phyloP scores from a whole-genome alignment of 805 yeast genomes.

The Lachancea nothofagi region DNA sequence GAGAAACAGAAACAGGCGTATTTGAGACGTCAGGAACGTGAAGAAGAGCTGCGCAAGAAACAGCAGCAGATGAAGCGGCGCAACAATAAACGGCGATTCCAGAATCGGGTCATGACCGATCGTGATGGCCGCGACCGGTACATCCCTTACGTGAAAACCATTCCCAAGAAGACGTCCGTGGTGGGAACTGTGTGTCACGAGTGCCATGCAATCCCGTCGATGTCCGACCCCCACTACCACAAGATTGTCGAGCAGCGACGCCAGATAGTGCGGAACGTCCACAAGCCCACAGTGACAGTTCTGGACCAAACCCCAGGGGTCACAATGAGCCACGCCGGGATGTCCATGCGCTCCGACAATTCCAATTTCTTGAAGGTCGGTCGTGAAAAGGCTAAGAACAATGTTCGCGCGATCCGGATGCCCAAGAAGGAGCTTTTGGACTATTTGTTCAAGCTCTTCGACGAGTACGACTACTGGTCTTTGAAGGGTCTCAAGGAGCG shows the following conservation, averaged over 20 bases:
- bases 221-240: conserved; percentile 62
- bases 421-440: conserved; percentile 89
- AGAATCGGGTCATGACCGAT: conserved; percentile 35
- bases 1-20: conserved; percentile 35
- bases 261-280: conserved; percentile 42
- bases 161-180: conserved; percentile 80
- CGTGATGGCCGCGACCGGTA: conserved; percentile 42
- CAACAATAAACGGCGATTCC: conserved; percentile 32
- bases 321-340: conserved; percentile 79
- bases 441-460: conserved; percentile 79
- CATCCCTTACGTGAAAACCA: conserved; percentile 80
- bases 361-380: conserved; percentile 58
- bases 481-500: conserved; percentile 90
- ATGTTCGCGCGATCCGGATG: conserved; percentile 79
- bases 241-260: conserved; percentile 56
- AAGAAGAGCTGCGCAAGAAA: conserved; percentile 33
- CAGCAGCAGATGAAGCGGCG: conserved; percentile 37
- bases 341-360: conserved; percentile 67
- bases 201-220: conserved; percentile 79
- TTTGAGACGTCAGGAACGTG: conserved; percentile 31
- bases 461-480: conserved; percentile 95
- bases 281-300: conserved; percentile 59
- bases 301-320: conserved; percentile 82
- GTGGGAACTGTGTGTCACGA: conserved; percentile 89
- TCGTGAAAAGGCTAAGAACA: conserved; percentile 43